A percentile compares a stretch with the other conserved stretches of the same genome.
These are phyloP conservation scores for Sclerotiophoma versabilis DNA, from an alignment of 2,329 filamentous ascomycete species.

Conservation along the genomic window DNA sequence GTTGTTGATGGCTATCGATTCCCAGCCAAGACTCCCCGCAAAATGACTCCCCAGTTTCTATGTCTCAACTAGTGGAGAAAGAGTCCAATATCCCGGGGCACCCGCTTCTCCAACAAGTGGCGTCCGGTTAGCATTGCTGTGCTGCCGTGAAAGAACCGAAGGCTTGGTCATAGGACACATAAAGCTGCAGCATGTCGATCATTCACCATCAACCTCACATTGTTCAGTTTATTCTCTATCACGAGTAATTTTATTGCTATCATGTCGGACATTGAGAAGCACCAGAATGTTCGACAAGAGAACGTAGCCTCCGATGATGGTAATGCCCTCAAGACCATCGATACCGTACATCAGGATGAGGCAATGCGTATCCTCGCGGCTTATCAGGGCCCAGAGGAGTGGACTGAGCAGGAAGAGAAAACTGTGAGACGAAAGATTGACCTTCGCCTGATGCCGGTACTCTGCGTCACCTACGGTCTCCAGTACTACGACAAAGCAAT, in stretches of 20 bases:
- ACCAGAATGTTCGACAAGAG: conserved; percentile 20
- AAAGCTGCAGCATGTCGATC: conserved; percentile 25
- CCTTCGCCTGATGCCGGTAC: conserved; percentile 27
- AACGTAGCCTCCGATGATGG: conserved; percentile 12
- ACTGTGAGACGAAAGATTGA: conserved; percentile 31
- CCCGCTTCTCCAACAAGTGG: conserved; percentile 15
- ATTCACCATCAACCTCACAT: not conserved
- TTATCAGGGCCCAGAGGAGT: conserved; percentile 53
- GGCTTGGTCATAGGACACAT: conserved; percentile 20
- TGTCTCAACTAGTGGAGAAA: not conserved
- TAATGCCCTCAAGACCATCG: conserved; percentile 6
- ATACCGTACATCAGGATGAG: conserved; percentile 14
- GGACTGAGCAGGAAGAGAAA: conserved; percentile 53
- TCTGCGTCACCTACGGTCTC: conserved; percentile 33
- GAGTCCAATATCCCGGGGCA: not conserved
- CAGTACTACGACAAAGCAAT: conserved; percentile 52
- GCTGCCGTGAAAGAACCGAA: conserved; percentile 13
- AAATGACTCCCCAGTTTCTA: not conserved
- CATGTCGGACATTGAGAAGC: conserved; percentile 25
- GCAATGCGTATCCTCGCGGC: conserved; percentile 43
- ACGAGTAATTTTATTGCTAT: conserved; percentile 1
- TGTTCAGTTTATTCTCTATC: not conserved
- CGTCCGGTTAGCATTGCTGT: conserved; percentile 4
- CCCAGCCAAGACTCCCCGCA: not conserved
- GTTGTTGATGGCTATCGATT: not conserved